These are phyloP conservation scores for Aspergillus coremiiformis DNA, from an alignment of 495 filamentous ascomycete genomes.

Conservation along the genomic window DNA sequence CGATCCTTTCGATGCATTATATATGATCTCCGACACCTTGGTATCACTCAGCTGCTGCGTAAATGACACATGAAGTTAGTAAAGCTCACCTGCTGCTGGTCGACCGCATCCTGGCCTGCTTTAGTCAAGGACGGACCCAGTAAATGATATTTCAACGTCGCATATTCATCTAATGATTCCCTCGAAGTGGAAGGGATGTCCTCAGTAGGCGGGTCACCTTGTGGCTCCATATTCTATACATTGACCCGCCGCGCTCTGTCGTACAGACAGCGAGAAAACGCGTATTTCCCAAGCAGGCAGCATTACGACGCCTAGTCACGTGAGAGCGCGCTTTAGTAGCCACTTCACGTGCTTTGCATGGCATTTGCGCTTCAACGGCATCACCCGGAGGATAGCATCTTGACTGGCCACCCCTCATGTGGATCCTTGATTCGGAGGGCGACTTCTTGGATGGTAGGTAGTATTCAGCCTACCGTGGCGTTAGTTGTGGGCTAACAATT, in stretches of 20 bases:
- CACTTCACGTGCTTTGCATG: constrained; percentile 15
- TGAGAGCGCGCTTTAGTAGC: constrained; percentile 29
- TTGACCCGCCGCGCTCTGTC: neutral
- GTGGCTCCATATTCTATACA: constrained; percentile 18
- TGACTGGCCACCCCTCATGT: constrained; percentile 25
- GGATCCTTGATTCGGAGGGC: constrained; percentile 42
- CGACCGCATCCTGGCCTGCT: constrained; percentile 87
- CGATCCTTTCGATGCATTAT: constrained; percentile 91
- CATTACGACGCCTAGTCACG: constrained; percentile 29
- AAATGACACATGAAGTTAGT: neutral
- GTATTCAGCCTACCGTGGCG: neutral
- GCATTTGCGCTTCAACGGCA: neutral
- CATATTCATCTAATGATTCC: constrained; percentile 26
- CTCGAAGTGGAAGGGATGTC: constrained; percentile 1
- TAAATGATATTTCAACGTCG: constrained; percentile 59
- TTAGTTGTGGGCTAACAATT: constrained; percentile 12
- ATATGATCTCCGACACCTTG: constrained; percentile 91
- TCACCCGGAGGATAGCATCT: constrained; percentile 5
- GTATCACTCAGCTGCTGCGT: neutral
- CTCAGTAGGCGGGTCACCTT: constrained; percentile 16
- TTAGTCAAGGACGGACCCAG: constrained; percentile 94
- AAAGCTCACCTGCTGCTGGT: constrained; percentile 67
- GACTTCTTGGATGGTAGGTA: constrained; percentile 35
- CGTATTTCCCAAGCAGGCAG: constrained; percentile 19
- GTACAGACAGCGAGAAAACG: neutral